Conservation (phyloP, 2,329 filamentous ascomycete genomes). For the Trichoderma cornu-damae region DNA sequence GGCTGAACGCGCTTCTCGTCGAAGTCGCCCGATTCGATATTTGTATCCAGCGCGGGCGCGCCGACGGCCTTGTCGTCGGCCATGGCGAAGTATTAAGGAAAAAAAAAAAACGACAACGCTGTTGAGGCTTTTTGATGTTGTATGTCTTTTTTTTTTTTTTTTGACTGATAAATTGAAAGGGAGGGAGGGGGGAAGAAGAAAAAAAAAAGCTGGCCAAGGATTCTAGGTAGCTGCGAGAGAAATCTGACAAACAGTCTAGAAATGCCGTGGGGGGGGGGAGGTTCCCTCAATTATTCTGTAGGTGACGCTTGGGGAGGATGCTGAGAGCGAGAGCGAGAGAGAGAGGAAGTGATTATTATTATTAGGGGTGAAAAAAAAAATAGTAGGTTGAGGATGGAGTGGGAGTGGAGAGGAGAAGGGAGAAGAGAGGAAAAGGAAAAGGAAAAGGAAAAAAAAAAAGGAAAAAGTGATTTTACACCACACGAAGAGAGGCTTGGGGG, state of each 20-base stretch:
- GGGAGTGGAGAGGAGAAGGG: constrained; percentile 18
- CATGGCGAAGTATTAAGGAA: constrained; percentile 39
- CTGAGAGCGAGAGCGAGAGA: constrained; percentile 19
- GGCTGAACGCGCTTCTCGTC: constrained; percentile 53
- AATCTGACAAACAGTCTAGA: constrained; percentile 16
- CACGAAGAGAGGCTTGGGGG: constrained; percentile 37
- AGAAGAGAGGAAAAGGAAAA: constrained; percentile 17
- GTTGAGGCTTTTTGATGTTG: constrained; percentile 15
- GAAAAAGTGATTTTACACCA: constrained; percentile 35
- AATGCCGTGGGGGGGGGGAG: constrained; percentile 14
- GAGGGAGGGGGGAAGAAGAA: constrained; percentile 20
- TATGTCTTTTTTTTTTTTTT: background rate
- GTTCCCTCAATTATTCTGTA: background rate
- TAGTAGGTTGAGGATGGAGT: constrained; percentile 13
- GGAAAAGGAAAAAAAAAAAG: constrained; percentile 17
- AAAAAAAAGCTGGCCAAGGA: constrained; percentile 8
- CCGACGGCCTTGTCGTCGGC: constrained; percentile 49
- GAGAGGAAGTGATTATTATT: constrained; percentile 21
- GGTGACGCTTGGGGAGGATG: constrained; percentile 8
- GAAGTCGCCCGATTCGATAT: constrained; percentile 60
- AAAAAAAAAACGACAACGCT: background rate
- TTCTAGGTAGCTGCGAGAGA: constrained; percentile 14
- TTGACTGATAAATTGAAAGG: constrained; percentile 14
- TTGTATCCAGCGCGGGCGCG: constrained; percentile 56
- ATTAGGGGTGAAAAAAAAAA: constrained; percentile 17